These are phyloP conservation scores for Xylaria flabelliformis DNA, from an alignment of 495 filamentous ascomycete species.

Conservation along the genomic window DNA sequence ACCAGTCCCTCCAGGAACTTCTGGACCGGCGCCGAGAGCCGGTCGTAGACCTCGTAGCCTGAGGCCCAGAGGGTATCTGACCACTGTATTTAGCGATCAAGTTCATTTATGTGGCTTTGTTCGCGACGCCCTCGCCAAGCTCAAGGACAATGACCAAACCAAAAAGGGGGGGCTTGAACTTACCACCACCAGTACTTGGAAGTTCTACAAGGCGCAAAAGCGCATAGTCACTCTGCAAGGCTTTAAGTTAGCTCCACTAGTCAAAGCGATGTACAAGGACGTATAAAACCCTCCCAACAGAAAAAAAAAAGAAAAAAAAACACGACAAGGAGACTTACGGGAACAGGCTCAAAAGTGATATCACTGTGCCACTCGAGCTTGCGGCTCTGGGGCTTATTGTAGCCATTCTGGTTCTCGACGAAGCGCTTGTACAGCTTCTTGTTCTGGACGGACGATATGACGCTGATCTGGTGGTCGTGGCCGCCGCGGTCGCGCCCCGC, in stretches of 20 bases:
- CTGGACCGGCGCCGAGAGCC: constrained; percentile 68
- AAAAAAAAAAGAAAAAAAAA: too few relatives aligned
- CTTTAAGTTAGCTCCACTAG: background rate
- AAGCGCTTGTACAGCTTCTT: constrained; percentile 35
- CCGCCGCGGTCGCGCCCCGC: constrained; percentile 61
- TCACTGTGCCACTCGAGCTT: constrained; percentile 67
- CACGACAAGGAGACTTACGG: background rate
- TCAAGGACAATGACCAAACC: constrained; percentile 16
- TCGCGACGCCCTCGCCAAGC: background rate
- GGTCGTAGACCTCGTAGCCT: constrained; percentile 81
- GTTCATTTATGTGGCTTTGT: background rate
- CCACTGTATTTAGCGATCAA: background rate
- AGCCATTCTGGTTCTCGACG: constrained; percentile 39
- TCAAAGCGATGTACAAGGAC: background rate
- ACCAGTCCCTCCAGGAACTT: constrained; percentile 73
- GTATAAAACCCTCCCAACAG: too few relatives aligned
- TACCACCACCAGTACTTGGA: constrained; percentile 76
- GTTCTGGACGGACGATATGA: constrained; percentile 52
- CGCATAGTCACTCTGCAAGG: constrained; percentile 63
- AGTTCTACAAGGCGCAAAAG: constrained; percentile 64
- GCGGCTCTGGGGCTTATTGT: constrained; percentile 42
- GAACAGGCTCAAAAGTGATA: constrained; percentile 69
- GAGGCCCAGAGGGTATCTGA: constrained; percentile 77
- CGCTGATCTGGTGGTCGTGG: constrained; percentile 74
- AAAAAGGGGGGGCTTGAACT: constrained; percentile 14